phyloP scores from a whole-genome alignment of 495 filamentous ascomycete species.

The Aspergillus affinis region DNA sequence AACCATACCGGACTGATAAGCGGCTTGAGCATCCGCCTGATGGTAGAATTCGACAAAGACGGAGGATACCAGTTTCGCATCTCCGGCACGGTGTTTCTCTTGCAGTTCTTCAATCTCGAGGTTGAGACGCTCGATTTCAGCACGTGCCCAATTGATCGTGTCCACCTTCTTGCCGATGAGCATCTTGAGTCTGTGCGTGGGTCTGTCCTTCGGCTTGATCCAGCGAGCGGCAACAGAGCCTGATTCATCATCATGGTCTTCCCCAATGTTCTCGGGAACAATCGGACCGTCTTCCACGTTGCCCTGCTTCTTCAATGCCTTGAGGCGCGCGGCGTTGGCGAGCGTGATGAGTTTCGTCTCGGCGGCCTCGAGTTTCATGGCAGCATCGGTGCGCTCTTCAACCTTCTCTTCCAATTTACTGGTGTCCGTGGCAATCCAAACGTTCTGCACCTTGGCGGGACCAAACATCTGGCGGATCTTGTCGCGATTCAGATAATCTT shows the following conservation, averaged over 20 bases:
- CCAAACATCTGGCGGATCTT: slow-evolving; percentile 80
- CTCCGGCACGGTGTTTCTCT: slow-evolving; percentile 66
- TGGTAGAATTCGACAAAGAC: slow-evolving; percentile 83
- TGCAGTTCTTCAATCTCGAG: slow-evolving; percentile 79
- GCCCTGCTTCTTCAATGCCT: slow-evolving; percentile 69
- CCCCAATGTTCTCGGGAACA: slow-evolving; percentile 37
- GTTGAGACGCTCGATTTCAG: slow-evolving; percentile 75
- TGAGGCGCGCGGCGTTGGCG: slow-evolving; percentile 75
- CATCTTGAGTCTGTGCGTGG: slow-evolving; percentile 76
- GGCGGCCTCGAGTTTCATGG: slow-evolving; percentile 82
- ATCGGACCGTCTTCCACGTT: slow-evolving; percentile 43
- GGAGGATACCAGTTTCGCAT: slow-evolving; percentile 58
- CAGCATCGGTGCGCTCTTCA: slow-evolving; percentile 77
- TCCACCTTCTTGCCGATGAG: slow-evolving; percentile 86
- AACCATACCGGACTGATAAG: slow-evolving; percentile 59
- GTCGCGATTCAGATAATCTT: slow-evolving; percentile 67
- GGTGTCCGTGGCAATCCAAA: slow-evolving; percentile 84
- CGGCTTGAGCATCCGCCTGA: slow-evolving; percentile 81
- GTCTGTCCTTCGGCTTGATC: slow-evolving; percentile 76
- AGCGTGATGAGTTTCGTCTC: slow-evolving; percentile 84
- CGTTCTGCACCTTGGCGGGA: slow-evolving; percentile 65
- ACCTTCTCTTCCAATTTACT: slow-evolving; percentile 82
- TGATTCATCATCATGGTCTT: slow-evolving; percentile 60
- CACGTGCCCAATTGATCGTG: slow-evolving; percentile 83
- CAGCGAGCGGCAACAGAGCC: slow-evolving; percentile 79